A percentile compares a stretch with the other conserved stretches of the same genome.
These are phyloP conservation scores for Arthrobotrys megalospora DNA, from an alignment of 2,329 filamentous ascomycete species.

Conservation along the genomic window DNA sequence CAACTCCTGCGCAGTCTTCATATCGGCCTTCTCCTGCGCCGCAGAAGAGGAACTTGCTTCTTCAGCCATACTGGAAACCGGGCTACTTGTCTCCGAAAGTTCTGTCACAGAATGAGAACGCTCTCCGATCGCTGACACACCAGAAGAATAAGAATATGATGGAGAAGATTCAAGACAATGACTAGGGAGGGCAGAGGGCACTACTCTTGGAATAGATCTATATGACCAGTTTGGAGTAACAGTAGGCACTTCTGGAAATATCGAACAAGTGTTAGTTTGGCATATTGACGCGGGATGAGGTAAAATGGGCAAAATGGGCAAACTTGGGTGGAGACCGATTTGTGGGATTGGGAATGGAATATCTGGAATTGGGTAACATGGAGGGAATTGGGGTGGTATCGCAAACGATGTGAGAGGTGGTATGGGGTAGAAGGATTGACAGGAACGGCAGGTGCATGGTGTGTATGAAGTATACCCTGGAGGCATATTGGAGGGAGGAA, in stretches of 20 bases:
- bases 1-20: constrained; percentile 58
- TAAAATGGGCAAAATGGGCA: not conserved
- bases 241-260: constrained; percentile 18
- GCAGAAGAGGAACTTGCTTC: constrained; percentile 27
- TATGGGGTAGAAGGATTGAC: constrained; percentile 8
- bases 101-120: not conserved
- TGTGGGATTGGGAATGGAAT: constrained; percentile 22
- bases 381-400: not conserved
- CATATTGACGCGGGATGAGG: not conserved
- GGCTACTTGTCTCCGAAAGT: not conserved
- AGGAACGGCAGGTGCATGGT: constrained; percentile 36
- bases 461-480: constrained; percentile 8
- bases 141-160: constrained; percentile 9
- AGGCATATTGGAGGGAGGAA: constrained; percentile 1
- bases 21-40: constrained; percentile 29
- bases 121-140: not conserved
- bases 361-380: constrained; percentile 1
- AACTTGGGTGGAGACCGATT: not conserved
- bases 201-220: not conserved
- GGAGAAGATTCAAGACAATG: not conserved
- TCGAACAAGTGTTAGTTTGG: constrained; percentile 31
- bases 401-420: not conserved
- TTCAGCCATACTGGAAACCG: constrained; percentile 34
- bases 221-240: constrained; percentile 25
- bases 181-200: not conserved